phyloP scores from a whole-genome alignment of 805 yeast genomes.

The Pichia gijzeniarum region DNA sequence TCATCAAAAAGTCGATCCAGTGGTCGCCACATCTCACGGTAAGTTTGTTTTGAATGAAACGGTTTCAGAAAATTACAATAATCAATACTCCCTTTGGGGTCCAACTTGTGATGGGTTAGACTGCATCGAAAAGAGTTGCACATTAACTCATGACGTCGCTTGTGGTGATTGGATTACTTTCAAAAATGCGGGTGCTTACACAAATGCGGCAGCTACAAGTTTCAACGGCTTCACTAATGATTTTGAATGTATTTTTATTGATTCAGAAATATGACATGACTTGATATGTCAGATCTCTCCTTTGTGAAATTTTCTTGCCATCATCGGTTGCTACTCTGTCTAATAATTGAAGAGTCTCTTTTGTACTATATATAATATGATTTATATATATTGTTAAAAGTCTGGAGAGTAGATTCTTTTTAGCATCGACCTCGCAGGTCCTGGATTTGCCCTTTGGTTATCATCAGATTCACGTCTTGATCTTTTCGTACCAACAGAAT shows the following conservation, averaged over 20 bases:
- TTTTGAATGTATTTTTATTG: slow-evolving; percentile 58
- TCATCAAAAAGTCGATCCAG: slow-evolving; percentile 75
- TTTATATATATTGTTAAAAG: background rate
- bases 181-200: slow-evolving; percentile 82
- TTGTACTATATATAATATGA: background rate
- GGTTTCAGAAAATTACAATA: slow-evolving; percentile 2
- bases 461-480: slow-evolving; percentile 14
- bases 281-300: background rate
- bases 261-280: slow-evolving; percentile 19
- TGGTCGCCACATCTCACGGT: slow-evolving; percentile 52
- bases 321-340: too few species aligned
- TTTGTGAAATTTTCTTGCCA: background rate
- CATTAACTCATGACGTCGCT: slow-evolving; percentile 51
- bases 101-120: slow-evolving; percentile 98
- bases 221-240: slow-evolving; percentile 80
- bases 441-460: background rate
- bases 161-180: slow-evolving; percentile 94
- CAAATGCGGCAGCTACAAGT: slow-evolving; percentile 83
- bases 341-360: too few species aligned
- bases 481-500: slow-evolving; percentile 20
- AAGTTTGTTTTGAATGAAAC: slow-evolving; percentile 19
- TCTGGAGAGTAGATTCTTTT: background rate
- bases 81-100: slow-evolving; percentile 80
- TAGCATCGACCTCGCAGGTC: background rate
- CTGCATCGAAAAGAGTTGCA: slow-evolving; percentile 53